Conservation (phyloP, 495 filamentous ascomycete species). For the Hypoxylon lienhwacheense region DNA sequence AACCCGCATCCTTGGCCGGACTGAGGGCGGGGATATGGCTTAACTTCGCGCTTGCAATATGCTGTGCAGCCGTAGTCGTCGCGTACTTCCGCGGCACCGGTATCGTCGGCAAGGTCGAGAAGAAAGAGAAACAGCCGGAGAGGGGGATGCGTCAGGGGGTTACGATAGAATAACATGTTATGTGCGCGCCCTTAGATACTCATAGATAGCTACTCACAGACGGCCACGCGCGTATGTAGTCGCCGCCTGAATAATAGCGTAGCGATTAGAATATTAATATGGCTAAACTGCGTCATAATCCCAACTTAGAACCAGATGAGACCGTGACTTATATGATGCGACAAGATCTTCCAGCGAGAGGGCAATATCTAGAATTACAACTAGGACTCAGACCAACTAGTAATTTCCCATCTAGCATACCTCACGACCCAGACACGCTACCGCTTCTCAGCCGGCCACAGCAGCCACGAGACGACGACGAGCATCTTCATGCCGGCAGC, state of each 20-base stretch:
- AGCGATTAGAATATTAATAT: too few species aligned
- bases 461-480: constrained; percentile 57
- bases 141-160: constrained; percentile 1
- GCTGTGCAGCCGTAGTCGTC: constrained; percentile 43
- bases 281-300: too few species aligned
- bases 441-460: constrained; percentile 53
- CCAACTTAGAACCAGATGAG: too few species aligned
- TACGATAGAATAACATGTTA: constrained; percentile 7
- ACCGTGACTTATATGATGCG: too few species aligned
- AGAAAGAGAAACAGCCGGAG: constrained; percentile 2
- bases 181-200: not conserved
- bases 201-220: too few species aligned
- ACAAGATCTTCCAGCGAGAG: too few species aligned
- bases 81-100: constrained; percentile 49
- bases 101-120: constrained; percentile 47
- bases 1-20: constrained; percentile 50
- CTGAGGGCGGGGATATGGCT: constrained; percentile 60
- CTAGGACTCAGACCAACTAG: too few species aligned
- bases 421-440: not conserved
- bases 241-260: too few species aligned
- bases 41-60: constrained; percentile 48
- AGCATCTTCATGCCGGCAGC: constrained; percentile 57
- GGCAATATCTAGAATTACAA: too few species aligned
- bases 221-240: too few species aligned
- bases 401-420: not conserved